phyloP scores from a whole-genome alignment of 1,284 basidiomycete species.

The Acaromyces ingoldii region DNA sequence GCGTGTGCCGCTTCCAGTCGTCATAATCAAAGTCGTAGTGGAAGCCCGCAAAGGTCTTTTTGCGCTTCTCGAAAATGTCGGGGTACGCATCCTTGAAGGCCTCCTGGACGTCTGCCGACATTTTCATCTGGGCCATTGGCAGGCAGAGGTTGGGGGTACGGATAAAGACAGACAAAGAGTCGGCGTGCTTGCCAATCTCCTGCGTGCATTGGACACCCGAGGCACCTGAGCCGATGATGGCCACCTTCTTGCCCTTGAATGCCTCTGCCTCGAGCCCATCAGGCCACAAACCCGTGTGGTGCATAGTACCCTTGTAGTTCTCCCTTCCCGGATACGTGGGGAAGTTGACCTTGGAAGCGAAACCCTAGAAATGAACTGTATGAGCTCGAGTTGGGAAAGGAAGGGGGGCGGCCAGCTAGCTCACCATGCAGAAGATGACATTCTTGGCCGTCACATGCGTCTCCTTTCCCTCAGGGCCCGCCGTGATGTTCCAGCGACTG shows the following conservation, averaged over 20 bases:
- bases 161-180: conserved; percentile 27
- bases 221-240: conserved; percentile 64
- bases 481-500: conserved; percentile 21
- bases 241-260: conserved; percentile 59
- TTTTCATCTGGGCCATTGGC: conserved; percentile 27
- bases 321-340: conserved; percentile 56
- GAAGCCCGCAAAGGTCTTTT: conserved; percentile 31
- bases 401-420: too few relatives aligned
- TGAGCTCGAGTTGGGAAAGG: background rate
- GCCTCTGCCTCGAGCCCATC: conserved; percentile 55
- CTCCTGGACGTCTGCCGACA: conserved; percentile 25
- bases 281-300: conserved; percentile 61
- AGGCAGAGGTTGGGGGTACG: conserved; percentile 36
- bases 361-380: conserved; percentile 8
- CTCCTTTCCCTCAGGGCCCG: conserved; percentile 17
- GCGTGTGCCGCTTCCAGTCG: conserved; percentile 17
- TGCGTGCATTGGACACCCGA: conserved; percentile 56
- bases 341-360: conserved; percentile 48
- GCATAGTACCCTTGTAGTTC: conserved; percentile 57
- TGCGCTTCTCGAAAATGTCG: conserved; percentile 31
- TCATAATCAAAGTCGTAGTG: conserved; percentile 32
- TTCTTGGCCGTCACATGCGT: conserved; percentile 21
- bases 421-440: conserved; percentile 25
- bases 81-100: conserved; percentile 30
- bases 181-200: conserved; percentile 31